Percentiles rank a stretch among this genome's conserved stretches.
These are phyloP conservation scores for Kalanchoe fedtschenkoi DNA, from an alignment of 164 flowering plant species.

Conservation along the genomic window DNA sequence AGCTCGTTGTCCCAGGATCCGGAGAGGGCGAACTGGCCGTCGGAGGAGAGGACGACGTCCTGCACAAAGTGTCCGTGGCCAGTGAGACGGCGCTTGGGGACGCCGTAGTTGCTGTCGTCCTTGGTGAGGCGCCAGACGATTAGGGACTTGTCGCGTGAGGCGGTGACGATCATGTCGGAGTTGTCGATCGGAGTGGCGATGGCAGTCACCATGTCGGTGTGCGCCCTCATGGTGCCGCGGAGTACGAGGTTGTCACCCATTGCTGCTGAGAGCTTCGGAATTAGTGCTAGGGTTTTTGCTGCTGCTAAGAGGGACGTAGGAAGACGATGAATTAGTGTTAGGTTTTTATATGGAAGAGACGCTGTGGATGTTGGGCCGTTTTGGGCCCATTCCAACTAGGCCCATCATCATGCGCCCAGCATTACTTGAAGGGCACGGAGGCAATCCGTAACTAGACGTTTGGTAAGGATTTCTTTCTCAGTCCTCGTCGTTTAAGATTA, in stretches of 20 bases:
- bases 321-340: no score
- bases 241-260: background rate
- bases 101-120: background rate
- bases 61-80: background rate
- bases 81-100: background rate
- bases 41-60: conserved; percentile 1
- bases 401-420: no score
- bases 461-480: no score
- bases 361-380: no score
- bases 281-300: no score
- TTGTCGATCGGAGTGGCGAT: conserved; percentile 2
- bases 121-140: conserved; percentile 3
- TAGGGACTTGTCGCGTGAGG: background rate
- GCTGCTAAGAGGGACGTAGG: no score
- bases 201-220: conserved; percentile 2
- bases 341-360: no score
- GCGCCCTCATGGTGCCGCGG: background rate
- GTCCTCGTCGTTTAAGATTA: no score
- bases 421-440: no score
- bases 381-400: no score
- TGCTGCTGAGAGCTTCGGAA: no score
- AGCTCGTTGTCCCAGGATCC: background rate
- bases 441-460: no score
- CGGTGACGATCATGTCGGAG: conserved; percentile 3
- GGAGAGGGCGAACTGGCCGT: background rate